Evolutionary conservation across 352 stramenopile species (phyloP).

Genomic region (Phytophthora colocasiae): DNA sequence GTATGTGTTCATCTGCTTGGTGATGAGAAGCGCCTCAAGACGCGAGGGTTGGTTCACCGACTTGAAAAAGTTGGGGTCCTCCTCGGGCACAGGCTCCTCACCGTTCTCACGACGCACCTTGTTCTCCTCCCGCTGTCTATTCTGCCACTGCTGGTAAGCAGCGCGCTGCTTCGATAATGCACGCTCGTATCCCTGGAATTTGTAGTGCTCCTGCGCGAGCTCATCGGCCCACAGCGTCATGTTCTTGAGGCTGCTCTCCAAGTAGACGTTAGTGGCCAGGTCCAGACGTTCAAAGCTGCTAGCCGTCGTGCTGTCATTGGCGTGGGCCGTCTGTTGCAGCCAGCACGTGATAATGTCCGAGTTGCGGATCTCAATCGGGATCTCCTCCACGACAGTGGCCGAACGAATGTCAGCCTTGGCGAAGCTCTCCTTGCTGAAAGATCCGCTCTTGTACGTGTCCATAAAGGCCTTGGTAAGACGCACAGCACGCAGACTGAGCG

Average conservation of each 20-base stretch:
- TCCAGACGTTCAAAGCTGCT: conserved; percentile 96
- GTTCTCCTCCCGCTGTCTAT: conserved; percentile 91
- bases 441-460: conserved; percentile 87
- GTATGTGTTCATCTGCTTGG: conserved; percentile 94
- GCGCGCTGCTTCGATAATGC: conserved; percentile 86
- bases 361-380: conserved; percentile 97
- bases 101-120: conserved; percentile 83
- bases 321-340: conserved; percentile 89
- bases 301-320: conserved; percentile 65
- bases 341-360: conserved; percentile 95
- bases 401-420: conserved; percentile 86
- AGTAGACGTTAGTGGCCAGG: conserved; percentile 95
- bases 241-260: conserved; percentile 99
- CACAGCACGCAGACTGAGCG: conserved; percentile 96
- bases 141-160: conserved; percentile 88
- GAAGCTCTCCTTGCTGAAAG: conserved; percentile 88
- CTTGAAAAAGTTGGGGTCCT: conserved; percentile 90
- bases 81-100: conserved; percentile 78
- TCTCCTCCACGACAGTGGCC: conserved; percentile 94
- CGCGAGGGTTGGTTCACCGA: conserved; percentile 87
- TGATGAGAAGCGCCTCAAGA: conserved; percentile 90
- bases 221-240: conserved; percentile 98
- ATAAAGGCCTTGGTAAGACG: conserved; percentile 95
- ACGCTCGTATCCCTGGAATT: conserved; percentile 92
- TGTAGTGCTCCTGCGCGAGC: conserved; percentile 95